A percentile compares a stretch with the other conserved stretches of the same genome.
Evolutionary conservation across 139 green algal species (phyloP).

Genomic region (Closterium sp.): DNA sequence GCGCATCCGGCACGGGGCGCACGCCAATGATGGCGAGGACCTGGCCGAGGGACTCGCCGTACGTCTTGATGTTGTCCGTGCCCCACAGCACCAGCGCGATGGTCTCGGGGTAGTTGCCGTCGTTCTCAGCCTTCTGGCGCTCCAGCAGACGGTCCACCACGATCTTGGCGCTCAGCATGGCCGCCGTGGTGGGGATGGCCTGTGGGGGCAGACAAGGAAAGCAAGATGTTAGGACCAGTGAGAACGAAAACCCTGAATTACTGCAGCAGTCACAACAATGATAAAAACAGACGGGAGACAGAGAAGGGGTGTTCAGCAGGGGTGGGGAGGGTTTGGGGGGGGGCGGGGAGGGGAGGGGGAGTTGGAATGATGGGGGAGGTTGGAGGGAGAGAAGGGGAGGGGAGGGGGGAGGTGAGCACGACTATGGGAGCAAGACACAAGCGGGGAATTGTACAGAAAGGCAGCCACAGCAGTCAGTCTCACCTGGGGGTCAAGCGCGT

Average conservation of each 20-base stretch:
- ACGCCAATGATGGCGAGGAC: constrained; percentile 96
- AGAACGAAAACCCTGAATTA: too few relatives aligned
- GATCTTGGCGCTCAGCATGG: constrained; percentile 65
- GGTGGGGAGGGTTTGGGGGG: too few relatives aligned
- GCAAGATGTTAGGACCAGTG: too few relatives aligned
- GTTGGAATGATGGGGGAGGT: too few relatives aligned
- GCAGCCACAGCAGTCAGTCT: background rate
- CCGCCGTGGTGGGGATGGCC: constrained; percentile 43
- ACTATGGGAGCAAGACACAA: too few relatives aligned
- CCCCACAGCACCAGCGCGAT: constrained; percentile 98
- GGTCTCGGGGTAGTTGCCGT: constrained; percentile 91
- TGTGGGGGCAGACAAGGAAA: background rate
- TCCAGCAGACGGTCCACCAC: constrained; percentile 95
- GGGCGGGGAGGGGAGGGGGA: too few relatives aligned
- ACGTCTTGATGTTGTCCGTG: constrained; percentile 99
- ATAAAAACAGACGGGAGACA: too few relatives aligned
- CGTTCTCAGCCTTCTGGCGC: constrained; percentile 82
- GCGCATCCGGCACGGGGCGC: constrained; percentile 85
- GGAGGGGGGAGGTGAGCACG: too few relatives aligned
- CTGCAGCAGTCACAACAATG: too few relatives aligned
- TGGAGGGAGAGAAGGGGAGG: too few relatives aligned
- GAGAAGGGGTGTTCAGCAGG: too few relatives aligned
- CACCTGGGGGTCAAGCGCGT: constrained; percentile 95
- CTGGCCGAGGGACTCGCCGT: constrained; percentile 91
- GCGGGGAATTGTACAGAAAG: background rate